Base-by-base conservation (phyloP, 768 basidiomycete species). In the Paxillus involutus region DNA sequence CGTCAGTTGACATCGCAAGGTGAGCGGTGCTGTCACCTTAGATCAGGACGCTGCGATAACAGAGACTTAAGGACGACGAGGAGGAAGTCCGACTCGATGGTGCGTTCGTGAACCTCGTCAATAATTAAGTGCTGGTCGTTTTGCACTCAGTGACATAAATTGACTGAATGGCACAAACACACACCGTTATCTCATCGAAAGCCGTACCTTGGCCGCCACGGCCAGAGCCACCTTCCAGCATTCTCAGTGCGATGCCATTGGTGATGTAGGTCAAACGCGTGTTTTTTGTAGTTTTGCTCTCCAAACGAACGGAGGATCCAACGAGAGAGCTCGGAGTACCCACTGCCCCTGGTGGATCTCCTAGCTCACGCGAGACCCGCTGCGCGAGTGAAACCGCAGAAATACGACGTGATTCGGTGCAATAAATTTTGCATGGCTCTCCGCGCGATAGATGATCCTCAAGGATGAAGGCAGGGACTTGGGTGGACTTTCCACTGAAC, bases 61-160 rank as follows among this genome's bases (percentile, higher is more conserved):
- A 98, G 73, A 14, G 89, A 86, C 70, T 92, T 94, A 49, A 99
- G 78, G 6, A 98, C 92, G 59, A 98, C 93, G 32, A 99, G 77
- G 32, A 99, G 80, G 73, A 99, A 99, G 70, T 98, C 96, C 0
- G 93, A 95, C 66, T 99, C 96, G 60, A 99, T 97, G 7, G 88
- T 92, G 19, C 96, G 86, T 74, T 99, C 96, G 63, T 99, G 96
- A 44, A 97, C 92, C 86, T 99, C 96, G 61, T 99, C 96, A 41
- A 98, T 88, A 55, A 99, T 88, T 66, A 99, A 86, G 64, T 97
- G 94, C 91, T 94, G 49, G 16, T 36, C 57, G 49, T 36, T 21
- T 14, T 12, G 24, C 47, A 19, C 59, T 46, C 36, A 33, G 39
- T 24, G 45, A 56, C 35, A 24, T 32, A 33, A 10, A 24, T 53